Percentiles rank a stretch among this genome's conserved stretches.
phyloP scores from a whole-genome alignment of 768 basidiomycete species.

The Artomyces pyxidatus region DNA sequence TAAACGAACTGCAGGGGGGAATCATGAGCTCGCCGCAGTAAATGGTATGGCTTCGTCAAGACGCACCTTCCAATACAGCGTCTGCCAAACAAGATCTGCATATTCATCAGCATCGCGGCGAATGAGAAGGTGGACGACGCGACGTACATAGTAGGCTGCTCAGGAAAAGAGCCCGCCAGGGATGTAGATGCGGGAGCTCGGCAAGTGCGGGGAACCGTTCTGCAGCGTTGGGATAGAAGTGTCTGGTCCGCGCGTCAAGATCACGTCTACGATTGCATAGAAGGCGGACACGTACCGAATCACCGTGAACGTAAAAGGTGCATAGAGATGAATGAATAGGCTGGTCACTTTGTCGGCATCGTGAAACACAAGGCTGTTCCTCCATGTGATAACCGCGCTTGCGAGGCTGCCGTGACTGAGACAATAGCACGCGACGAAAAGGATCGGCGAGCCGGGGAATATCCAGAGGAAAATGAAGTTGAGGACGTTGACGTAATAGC shows the following conservation, averaged over 20 bases:
- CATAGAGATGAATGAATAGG: slow-evolving; percentile 91
- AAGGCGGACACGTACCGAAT: slow-evolving; percentile 53
- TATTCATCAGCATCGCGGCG: not conserved
- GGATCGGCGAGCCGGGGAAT: slow-evolving; percentile 61
- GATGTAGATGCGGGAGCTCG: slow-evolving; percentile 62
- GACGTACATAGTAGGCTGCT: slow-evolving; percentile 78
- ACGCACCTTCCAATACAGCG: slow-evolving; percentile 83
- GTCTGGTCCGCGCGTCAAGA: slow-evolving; percentile 35
- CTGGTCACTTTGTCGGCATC: slow-evolving; percentile 95
- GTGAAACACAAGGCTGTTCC: slow-evolving; percentile 97
- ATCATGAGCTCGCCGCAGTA: not conserved
- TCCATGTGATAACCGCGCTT: slow-evolving; percentile 95
- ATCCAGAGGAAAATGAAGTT: slow-evolving; percentile 91
- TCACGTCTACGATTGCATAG: not conserved
- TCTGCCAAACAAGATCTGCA: slow-evolving; percentile 86
- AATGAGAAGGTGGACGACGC: not conserved
- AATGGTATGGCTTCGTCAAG: not conserved
- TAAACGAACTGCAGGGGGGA: slow-evolving; percentile 58
- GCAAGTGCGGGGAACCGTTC: slow-evolving; percentile 79
- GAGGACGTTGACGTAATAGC: slow-evolving; percentile 90
- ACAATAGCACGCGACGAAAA: slow-evolving; percentile 91
- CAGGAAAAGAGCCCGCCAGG: slow-evolving; percentile 64
- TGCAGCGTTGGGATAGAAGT: slow-evolving; percentile 79
- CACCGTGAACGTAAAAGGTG: slow-evolving; percentile 84
- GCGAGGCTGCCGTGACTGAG: slow-evolving; percentile 87